Evolutionary conservation across 2,329 filamentous ascomycete species (phyloP).

Genomic region (Biscogniauxia marginata): DNA sequence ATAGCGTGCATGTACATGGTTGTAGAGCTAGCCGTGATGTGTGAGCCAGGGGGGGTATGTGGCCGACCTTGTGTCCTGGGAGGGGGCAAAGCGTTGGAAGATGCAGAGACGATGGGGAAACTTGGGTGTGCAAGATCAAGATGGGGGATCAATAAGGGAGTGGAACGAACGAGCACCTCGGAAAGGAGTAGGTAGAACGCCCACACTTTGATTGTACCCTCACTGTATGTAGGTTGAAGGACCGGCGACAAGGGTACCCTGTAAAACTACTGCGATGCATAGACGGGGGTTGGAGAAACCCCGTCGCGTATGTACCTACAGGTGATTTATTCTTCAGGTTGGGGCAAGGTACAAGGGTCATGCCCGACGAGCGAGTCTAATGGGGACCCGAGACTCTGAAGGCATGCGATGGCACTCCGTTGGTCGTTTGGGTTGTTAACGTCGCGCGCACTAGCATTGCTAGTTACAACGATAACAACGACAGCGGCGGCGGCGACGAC

Average conservation of each 20-base stretch:
- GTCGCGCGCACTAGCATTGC: background rate
- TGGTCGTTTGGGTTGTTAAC: background rate
- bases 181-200: conserved; percentile 11
- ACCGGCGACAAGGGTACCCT: conserved; percentile 28
- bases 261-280: conserved; percentile 27
- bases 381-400: background rate
- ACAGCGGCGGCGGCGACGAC: background rate
- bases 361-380: background rate
- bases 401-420: background rate
- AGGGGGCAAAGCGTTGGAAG: conserved; percentile 9
- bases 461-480: background rate
- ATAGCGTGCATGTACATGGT: conserved; percentile 20
- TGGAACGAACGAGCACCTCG: conserved; percentile 22
- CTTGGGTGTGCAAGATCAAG: conserved; percentile 27
- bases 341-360: background rate
- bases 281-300: conserved; percentile 25
- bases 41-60: conserved; percentile 14
- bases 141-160: conserved; percentile 24
- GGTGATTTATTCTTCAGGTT: conserved; percentile 13
- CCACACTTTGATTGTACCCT: conserved; percentile 16
- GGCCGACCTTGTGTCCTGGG: conserved; percentile 17
- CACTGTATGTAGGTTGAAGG: conserved; percentile 21
- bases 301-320: conserved; percentile 27
- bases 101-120: conserved; percentile 1
- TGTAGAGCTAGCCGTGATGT: conserved; percentile 12